Base-by-base conservation (phyloP, 306 rosid species). In the Pachyrhizus erosus region DNA sequence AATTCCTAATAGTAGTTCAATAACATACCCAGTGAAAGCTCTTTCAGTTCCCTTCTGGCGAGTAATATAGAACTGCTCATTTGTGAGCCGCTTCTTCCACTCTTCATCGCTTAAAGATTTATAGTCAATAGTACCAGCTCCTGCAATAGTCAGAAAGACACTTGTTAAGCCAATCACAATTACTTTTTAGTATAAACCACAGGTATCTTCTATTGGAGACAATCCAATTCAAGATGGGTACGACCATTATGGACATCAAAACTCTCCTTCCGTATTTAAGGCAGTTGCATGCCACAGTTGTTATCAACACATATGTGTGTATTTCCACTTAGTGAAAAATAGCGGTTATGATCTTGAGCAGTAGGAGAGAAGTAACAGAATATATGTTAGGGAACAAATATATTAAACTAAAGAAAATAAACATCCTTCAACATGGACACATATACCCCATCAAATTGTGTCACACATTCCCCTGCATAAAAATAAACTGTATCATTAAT, bases 31-130 rank as follows among this genome's bases (percentile, higher is more conserved):
- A 15, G 90, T 89, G 77, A 95, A 95, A 67, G 99, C 98, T 86
- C 99, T 93, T 80, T 95, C 99, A 7, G 99, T 95, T 54, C 99
- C 99, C 85, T 91, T 95, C 82, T 90, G 79, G 64, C 99, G 97
- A 77, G 98, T 89, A 80, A 95, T 21, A 77, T 87, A 86, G 84
- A 89, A 95, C 48, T 95, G 99, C 49, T 93, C 94, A 60, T 73
- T 51, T 3, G 92, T 89, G 20, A 95, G 88, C 76, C 78, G 80
- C 84, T 86, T 89, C 92, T 90, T 93, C 99, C 98, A 93, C 70
- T 90, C 96, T 34, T 82, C 88, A 46, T 82, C 76, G 57, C 94
- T 89, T 46, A 91, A 2, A 29, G 95, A 88, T 69, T 88, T 95
- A 64, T 86, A 88, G 80, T 90, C 96, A 26, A 77, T 81, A 27